Evolutionary conservation across 805 yeast species (phyloP), one percentile per base, ranked within the genome.

Genomic region (Hanseniaspora lindneri): DNA sequence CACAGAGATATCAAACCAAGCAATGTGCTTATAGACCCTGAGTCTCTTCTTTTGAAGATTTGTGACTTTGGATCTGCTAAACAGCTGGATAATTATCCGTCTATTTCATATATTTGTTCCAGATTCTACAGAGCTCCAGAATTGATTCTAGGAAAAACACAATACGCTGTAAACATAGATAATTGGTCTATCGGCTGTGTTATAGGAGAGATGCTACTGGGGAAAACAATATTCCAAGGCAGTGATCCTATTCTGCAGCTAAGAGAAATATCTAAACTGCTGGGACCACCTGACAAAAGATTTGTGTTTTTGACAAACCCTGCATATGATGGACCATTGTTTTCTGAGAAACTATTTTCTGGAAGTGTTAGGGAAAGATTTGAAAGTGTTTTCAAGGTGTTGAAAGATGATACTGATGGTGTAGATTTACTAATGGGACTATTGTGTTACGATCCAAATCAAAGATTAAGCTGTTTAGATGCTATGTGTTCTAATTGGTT

Each of bases 101-200:
- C 94, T 1, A 95, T 88, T 54, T 82, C 95, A 44, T 92, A 92
- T 62, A 92, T 92, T 51, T 94, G 96, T 65, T 86, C 96, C 21
- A 77, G 98, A 58, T 92, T 87, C 64, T 88, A 88, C 66, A 75
- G 96, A 56, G 94, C 97, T 1, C 99, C 99, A 0, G 99, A 92
- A 64, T 73, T 92, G 52, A 83, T 92, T 60, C 79, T 92, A 49
- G 98, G 98, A 1, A 82, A 87, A 56, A 77, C 88, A 51, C 74
- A 80, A 33, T 92, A 92, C 63, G 77, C 94, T 3, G 80, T 94
- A 2, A 84, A 87, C 59, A 89, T 92, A 51, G 99, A 92, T 64
- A 82, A 88, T 58, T 92, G 99, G 99, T 95, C 96, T 16, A 70
- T 89, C 52, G 99, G 97, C 1, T 89, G 98, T 68, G 95, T 92